Base-by-base conservation (phyloP, 2,329 filamentous ascomycete species). In the Alternaria novae-zelandiae region DNA sequence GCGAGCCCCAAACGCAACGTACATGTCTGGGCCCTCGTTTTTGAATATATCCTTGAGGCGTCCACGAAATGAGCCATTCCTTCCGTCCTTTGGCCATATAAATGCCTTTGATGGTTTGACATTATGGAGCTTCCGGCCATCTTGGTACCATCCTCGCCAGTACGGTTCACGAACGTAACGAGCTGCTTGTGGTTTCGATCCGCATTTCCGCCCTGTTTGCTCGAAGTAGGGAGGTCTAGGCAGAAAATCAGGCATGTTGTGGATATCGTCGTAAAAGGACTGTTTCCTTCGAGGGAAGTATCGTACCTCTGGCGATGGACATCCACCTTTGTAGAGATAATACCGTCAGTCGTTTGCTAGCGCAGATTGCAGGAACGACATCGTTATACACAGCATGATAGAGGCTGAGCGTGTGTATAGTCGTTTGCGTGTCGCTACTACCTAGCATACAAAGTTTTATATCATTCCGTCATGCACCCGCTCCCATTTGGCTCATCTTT, bases 11-110 rank as follows among this genome's bases (percentile, higher is more conserved):
- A n/a, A n/a, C n/a, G n/a, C 12, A 11, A 30, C 28, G 28, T 12
- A 30, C 0, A 30, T 81, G 58, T 85, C 83, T 2, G 83, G 80
- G 4, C 83, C 83, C 61, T 80, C 74, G 54, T 77, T 74, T 3
- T 69, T 73, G 23, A 83, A 41, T 17, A 81, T 77, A 57, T 85
- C 83, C 64, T 81, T 83, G 58, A 82, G 65, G 15, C 83, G 74
- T 10, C 82, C 28, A n/a, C n/a, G n/a, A n/a, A n/a, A n/a, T n/a
- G 28, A 3, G 12, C 28, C 28, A 1, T 30, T 30, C 12, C 5
- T 30, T 6, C 28, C 81, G 63, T 85, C 83, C 50, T 79, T 78
- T 0, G 83, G 83, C 74, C 83, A 83, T 13, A 83, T 77, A 61
- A 78, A 82, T 71, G 81, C 80, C 51, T 82, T 79, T 21, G 65